phyloP scores from a whole-genome alignment of 441 rosid species.

The Syzygium syzygioides region DNA sequence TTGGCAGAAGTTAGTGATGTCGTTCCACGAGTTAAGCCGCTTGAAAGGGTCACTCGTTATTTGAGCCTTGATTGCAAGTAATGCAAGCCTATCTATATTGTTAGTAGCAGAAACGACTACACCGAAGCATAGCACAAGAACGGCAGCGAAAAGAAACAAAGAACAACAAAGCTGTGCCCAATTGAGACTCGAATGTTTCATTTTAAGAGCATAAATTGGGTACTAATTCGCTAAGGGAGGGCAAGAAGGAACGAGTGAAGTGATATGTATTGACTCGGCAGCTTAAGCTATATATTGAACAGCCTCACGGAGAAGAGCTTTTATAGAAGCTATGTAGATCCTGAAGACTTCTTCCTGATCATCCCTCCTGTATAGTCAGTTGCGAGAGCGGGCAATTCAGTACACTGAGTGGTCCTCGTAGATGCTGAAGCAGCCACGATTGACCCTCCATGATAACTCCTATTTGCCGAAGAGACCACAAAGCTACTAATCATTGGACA shows the following conservation, averaged over 20 bases:
- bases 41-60: background rate
- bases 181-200: background rate
- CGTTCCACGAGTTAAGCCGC: background rate
- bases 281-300: background rate
- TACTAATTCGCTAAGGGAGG: background rate
- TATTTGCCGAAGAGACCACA: background rate
- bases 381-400: background rate
- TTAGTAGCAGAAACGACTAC: fast-evolving
- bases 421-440: background rate
- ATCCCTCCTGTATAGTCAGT: background rate
- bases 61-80: background rate
- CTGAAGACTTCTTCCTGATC: background rate
- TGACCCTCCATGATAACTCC: background rate
- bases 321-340: background rate
- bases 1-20: fast-evolving
- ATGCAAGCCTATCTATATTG: fast-evolving
- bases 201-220: background rate
- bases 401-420: background rate
- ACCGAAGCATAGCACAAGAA: fast-evolving
- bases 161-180: background rate
- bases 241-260: background rate
- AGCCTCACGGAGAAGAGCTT: background rate
- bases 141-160: background rate
- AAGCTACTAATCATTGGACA: background rate
- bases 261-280: background rate